Evolutionary conservation across 495 filamentous ascomycete genomes (phyloP), one percentile per base, ranked within the genome.

Genomic region (Podospora tetraspora): DNA sequence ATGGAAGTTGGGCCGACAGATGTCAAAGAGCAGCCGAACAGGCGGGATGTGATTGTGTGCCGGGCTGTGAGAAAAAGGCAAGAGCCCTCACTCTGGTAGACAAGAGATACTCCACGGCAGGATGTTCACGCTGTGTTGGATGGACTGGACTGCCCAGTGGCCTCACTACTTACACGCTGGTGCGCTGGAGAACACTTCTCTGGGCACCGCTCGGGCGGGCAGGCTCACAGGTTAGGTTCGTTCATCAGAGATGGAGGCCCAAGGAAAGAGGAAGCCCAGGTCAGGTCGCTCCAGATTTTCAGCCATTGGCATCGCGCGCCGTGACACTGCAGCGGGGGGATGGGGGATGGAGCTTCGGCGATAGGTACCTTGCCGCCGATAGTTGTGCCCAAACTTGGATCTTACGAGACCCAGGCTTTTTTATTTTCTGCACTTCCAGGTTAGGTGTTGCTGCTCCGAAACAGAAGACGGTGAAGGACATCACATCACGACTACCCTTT

Each of bases 11-110:
- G 25, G 25, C 25, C 25, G 25, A 2, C 25, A 25, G 25, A 25
- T 25, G 25, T 65, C 63, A 65, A 52, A 65, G 63, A 65, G 63
- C 63, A 65, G 24, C 63, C 52, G 63, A 25, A 65, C 37, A 30
- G 24, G 23, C 63, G 63, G 63, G 29, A 66, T 58, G 16, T 59
- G 63, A 25, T 66, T 66, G 52, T 66, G 29, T 66, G 16, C 64
- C 43, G 64, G 37, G 19, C 64, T n/a, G 22, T 23, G 37, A 19
- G 16, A 21, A 27, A 60, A 11, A 25, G 34, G 62, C 58, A 60
- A 27, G 58, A 23, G 58, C 27, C 11, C 11, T 27, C 58, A 29
- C 27, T 8, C 24, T 25, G 24, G 24, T 29, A 59, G 57, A n/a
- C n/a, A n/a, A n/a, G n/a, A n/a, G n/a, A n/a, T 56, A 16, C 37